Percentiles rank a stretch among this genome's conserved stretches.
phyloP scores from a whole-genome alignment of 495 filamentous ascomycete species.

The Annulohypoxylon nitens region DNA sequence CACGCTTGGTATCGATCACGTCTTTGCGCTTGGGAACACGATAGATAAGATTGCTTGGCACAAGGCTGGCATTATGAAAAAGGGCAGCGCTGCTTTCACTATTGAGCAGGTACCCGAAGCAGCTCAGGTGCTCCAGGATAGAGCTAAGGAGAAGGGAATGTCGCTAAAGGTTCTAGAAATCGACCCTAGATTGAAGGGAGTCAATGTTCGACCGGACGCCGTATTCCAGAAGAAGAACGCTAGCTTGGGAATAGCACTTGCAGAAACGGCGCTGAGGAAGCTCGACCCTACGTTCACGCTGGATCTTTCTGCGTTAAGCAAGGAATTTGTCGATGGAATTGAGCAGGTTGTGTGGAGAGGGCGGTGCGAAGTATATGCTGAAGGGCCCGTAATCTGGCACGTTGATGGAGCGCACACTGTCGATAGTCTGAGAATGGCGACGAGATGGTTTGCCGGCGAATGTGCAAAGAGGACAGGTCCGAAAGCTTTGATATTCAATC shows the following conservation, averaged over 20 bases:
- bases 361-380: conserved; percentile 81
- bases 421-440: conserved; percentile 84
- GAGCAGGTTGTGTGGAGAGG: conserved; percentile 82
- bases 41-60: conserved; percentile 97
- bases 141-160: conserved; percentile 76
- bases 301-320: conserved; percentile 62
- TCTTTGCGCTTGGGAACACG: conserved; percentile 80
- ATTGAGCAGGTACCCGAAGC: conserved; percentile 77
- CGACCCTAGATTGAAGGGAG: conserved; percentile 71
- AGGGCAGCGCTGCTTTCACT: conserved; percentile 75
- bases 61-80: conserved; percentile 93
- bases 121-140: conserved; percentile 73
- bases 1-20: conserved; percentile 92
- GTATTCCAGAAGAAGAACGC: conserved; percentile 91
- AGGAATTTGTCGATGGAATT: conserved; percentile 79
- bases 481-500: conserved; percentile 93
- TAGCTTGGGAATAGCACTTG: conserved; percentile 81
- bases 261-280: conserved; percentile 68
- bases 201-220: conserved; percentile 82
- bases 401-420: conserved; percentile 93
- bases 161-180: conserved; percentile 70
- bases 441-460: conserved; percentile 78
- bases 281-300: conserved; percentile 55
- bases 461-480: conserved; percentile 53
- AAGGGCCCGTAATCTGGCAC: conserved; percentile 81